Evolutionary conservation across 371 early-diverging fungal species (phyloP).

Genomic region (Apophysomyces sp.): DNA sequence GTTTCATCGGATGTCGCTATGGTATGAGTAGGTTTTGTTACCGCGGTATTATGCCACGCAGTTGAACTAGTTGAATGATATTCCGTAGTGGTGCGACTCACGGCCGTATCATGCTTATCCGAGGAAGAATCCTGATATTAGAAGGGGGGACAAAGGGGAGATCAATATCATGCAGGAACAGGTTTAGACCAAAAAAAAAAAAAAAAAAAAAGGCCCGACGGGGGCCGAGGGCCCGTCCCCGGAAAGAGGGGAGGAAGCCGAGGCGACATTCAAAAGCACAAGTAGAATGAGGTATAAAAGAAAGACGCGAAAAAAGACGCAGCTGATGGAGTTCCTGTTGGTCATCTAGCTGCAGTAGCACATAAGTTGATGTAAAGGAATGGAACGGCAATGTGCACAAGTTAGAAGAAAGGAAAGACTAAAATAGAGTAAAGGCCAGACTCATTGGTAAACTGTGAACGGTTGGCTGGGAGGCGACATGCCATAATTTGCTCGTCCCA

Average conservation of each 20-base stretch:
- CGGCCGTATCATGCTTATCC: no score
- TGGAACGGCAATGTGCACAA: slow-evolving; percentile 9
- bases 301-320: slow-evolving; percentile 14
- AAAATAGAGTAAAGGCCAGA: slow-evolving; percentile 12
- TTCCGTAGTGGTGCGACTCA: not conserved
- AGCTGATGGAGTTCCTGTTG: slow-evolving; percentile 15
- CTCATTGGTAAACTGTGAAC: not conserved
- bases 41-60: not conserved
- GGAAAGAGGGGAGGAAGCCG: slow-evolving; percentile 5
- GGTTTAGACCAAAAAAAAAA: not conserved
- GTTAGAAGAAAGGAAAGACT: slow-evolving; percentile 13
- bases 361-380: slow-evolving; percentile 12
- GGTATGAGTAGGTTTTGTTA: not conserved
- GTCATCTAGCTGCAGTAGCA: slow-evolving; percentile 16
- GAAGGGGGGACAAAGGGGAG: not conserved
- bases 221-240: not conserved
- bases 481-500: slow-evolving; percentile 19
- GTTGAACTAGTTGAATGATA: not conserved
- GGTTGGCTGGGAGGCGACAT: slow-evolving; percentile 5
- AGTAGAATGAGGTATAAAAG: slow-evolving; percentile 14
- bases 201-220: not conserved
- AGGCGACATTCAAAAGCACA: slow-evolving; percentile 8
- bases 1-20: not conserved
- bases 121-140: not conserved
- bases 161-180: not conserved